Evolutionary conservation across 345 rosid genomes (phyloP), one percentile per base, ranked within the genome.

Genomic region (Populus nigra): DNA sequence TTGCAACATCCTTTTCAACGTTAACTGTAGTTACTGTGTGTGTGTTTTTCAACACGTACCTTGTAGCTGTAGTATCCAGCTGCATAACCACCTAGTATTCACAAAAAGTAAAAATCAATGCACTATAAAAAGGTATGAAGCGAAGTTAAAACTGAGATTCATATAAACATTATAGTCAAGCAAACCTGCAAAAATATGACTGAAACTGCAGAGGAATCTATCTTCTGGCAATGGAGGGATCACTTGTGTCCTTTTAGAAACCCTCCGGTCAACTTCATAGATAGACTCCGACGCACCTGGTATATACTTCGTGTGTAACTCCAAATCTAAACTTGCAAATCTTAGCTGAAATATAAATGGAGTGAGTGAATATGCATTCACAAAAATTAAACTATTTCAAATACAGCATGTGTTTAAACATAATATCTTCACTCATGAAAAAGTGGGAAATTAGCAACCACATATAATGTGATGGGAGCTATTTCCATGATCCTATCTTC

Each of bases 61-160:
- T 94, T 94, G 87, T 94, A 94, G 78, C 98, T 92, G 83, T 95
- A 95, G 82, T 95, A 95, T 77, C 99, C 98, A 77, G 98, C 97
- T 73, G 98, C 96, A 81, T 92, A 94, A 77, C 94, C 96, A 55
- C 97, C 98, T 92, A 79, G 36, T 49, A 75, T 73, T 67, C 74
- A 76, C 69, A 80, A 79, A 76, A 79, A 43, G 35, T 47, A 35
- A 36, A 15, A 18, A 65, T 71, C n/a, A 15, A 70, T 50, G 61
- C 78, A 66, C 16, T 65, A 15, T 41, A 13, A 45, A 17, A 50
- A 41, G 69, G 59, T 73, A 36, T 62, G 12, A 35, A 67, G 49
- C 49, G 9, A 35, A 67, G 49, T 7, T 27, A 35, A 12, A 71
- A 22, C 8, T 38, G 35, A 62, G 17, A 67, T 69, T 63, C 36